Evolutionary conservation across 495 filamentous ascomycete genomes (phyloP).

Genomic region (Collariella sp.): DNA sequence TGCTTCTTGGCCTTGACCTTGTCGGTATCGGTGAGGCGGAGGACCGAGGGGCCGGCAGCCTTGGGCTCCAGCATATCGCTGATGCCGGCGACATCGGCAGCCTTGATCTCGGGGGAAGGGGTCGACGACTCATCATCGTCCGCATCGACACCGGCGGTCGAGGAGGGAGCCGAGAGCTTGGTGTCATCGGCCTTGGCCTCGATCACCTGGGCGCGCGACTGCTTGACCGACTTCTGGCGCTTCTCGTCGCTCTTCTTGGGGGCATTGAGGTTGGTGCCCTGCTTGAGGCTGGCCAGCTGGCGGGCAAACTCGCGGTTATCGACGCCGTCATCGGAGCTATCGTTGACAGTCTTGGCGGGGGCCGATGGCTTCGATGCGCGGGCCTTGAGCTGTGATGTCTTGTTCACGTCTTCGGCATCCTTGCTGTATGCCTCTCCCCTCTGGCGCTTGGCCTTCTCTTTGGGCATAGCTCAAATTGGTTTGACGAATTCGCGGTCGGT

Average conservation of each 20-base stretch:
- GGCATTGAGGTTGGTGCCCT: slow-evolving; percentile 48
- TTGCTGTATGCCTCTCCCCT: slow-evolving; percentile 22
- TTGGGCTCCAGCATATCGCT: slow-evolving; percentile 81
- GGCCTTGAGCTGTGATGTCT: slow-evolving; percentile 29
- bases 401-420: slow-evolving; percentile 21
- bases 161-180: slow-evolving; percentile 52
- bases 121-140: slow-evolving; percentile 69
- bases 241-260: slow-evolving; percentile 53
- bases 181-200: slow-evolving; percentile 23
- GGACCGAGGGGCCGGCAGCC: slow-evolving; percentile 58
- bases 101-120: slow-evolving; percentile 50
- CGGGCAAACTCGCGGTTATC: slow-evolving; percentile 67
- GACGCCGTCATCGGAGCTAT: slow-evolving; percentile 49
- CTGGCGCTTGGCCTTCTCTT: slow-evolving; percentile 28
- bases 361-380: slow-evolving; percentile 15
- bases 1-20: slow-evolving; percentile 50
- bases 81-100: slow-evolving; percentile 52
- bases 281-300: slow-evolving; percentile 56
- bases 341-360: slow-evolving; percentile 11
- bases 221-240: slow-evolving; percentile 51
- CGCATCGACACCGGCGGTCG: slow-evolving; percentile 68
- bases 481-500: neutral
- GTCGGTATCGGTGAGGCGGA: slow-evolving; percentile 63
- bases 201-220: slow-evolving; percentile 42
- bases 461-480: slow-evolving; percentile 2